phyloP scores from a whole-genome alignment of 768 basidiomycete genomes.

The Amanita thiersii region DNA sequence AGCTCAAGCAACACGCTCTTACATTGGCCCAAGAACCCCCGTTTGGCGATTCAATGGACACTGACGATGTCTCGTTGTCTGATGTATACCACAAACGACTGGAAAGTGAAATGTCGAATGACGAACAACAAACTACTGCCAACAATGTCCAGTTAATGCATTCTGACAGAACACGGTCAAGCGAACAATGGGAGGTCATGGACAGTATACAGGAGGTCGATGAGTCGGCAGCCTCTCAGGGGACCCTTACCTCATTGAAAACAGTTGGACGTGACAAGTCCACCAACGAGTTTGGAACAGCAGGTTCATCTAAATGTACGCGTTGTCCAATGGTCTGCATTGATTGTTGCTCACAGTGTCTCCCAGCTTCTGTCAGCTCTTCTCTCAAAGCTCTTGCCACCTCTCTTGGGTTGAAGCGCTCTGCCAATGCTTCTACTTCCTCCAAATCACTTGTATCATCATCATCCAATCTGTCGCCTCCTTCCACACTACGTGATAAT shows the following conservation, averaged over 20 bases:
- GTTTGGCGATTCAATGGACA: conserved; percentile 45
- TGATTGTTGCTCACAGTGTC: conserved; percentile 10
- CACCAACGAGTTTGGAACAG: conserved; percentile 69
- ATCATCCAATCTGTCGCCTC: conserved; percentile 11
- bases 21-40: conserved; percentile 52
- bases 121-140: conserved; percentile 20
- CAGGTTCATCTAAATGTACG: conserved; percentile 47
- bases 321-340: conserved; percentile 10
- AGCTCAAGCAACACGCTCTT: conserved; percentile 58
- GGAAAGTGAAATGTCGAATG: conserved; percentile 14
- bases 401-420: conserved; percentile 64
- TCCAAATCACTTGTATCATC: conserved; percentile 9
- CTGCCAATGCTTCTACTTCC: conserved; percentile 19
- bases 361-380: conserved; percentile 48
- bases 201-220: conserved; percentile 67
- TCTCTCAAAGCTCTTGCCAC: conserved; percentile 73
- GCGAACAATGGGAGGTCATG: conserved; percentile 86
- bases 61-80: conserved; percentile 28
- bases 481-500: conserved; percentile 10
- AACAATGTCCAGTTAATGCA: conserved; percentile 16
- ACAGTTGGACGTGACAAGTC: conserved; percentile 22
- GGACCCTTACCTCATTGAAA: conserved; percentile 40
- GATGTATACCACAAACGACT: too few species aligned
- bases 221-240: conserved; percentile 38
- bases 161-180: conserved; percentile 38